Conservation (phyloP, 257 asterid species). For the Solanum appendiculatum region DNA sequence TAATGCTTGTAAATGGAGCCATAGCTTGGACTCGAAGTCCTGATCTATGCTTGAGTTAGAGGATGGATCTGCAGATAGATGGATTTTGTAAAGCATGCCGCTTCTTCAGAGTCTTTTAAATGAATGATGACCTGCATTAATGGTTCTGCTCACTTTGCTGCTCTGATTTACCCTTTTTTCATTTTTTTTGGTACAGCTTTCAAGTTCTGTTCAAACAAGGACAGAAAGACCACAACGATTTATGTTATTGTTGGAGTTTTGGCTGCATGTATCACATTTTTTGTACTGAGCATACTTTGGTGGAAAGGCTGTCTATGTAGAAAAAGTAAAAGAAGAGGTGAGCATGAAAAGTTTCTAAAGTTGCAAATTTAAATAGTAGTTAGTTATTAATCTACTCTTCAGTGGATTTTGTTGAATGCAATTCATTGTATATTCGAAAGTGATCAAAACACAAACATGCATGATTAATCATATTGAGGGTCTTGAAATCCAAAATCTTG, state of each 20-base stretch:
- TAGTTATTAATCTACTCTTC: background rate
- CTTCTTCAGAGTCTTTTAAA: background rate
- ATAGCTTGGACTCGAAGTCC: background rate
- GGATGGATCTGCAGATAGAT: background rate
- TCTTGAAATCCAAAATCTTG: background rate
- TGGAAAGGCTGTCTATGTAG: slow-evolving; percentile 50
- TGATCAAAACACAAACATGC: background rate
- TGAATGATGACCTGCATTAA: background rate
- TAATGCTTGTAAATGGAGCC: background rate
- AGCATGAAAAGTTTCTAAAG: background rate
- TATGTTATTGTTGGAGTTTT: slow-evolving; percentile 39
- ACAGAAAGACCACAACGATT: slow-evolving; percentile 35
- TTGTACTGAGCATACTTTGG: slow-evolving; percentile 45
- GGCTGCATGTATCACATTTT: slow-evolving; percentile 21
- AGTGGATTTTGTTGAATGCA: background rate
- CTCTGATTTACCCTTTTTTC: background rate
- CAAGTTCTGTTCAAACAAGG: slow-evolving; percentile 50
- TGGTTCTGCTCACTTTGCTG: background rate
- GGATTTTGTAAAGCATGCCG: background rate
- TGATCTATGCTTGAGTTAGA: background rate
- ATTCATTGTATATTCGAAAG: background rate
- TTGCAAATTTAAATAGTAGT: background rate
- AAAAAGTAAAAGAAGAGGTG: slow-evolving; percentile 44
- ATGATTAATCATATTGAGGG: background rate
- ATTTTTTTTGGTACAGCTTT: slow-evolving; percentile 37